phyloP scores from a whole-genome alignment of 306 rosid species.

The Cicer judaicum region DNA sequence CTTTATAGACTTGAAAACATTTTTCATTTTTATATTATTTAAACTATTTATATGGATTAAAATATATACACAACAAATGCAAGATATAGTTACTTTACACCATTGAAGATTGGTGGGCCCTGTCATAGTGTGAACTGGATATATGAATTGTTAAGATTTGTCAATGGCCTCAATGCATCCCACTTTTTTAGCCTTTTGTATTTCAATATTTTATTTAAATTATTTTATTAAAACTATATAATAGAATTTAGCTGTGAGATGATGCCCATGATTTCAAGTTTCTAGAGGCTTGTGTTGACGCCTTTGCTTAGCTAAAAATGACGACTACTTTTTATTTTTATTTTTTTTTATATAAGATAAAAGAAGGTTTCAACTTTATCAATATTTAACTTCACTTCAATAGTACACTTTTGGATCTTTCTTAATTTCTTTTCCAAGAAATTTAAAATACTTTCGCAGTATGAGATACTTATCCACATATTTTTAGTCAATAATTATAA shows the following conservation, averaged over 20 bases:
- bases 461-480: no score
- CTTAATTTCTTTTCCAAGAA: background rate
- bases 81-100: background rate
- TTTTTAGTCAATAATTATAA: no score
- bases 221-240: background rate
- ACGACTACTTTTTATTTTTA: background rate
- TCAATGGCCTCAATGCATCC: constrained; percentile 24
- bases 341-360: no score
- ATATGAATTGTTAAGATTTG: constrained; percentile 1
- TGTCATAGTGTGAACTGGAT: background rate
- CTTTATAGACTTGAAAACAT: no score
- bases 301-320: constrained; percentile 33
- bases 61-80: background rate
- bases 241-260: background rate
- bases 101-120: background rate
- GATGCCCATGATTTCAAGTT: background rate
- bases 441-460: background rate
- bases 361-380: background rate
- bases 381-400: background rate
- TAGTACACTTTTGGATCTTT: background rate
- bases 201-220: background rate
- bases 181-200: constrained; percentile 11
- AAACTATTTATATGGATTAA: background rate
- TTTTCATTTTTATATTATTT: background rate
- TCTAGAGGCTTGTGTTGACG: constrained; percentile 31